Evolutionary conservation across 768 basidiomycete genomes (phyloP).

Genomic region (Pilatotrama ljubarskyi): DNA sequence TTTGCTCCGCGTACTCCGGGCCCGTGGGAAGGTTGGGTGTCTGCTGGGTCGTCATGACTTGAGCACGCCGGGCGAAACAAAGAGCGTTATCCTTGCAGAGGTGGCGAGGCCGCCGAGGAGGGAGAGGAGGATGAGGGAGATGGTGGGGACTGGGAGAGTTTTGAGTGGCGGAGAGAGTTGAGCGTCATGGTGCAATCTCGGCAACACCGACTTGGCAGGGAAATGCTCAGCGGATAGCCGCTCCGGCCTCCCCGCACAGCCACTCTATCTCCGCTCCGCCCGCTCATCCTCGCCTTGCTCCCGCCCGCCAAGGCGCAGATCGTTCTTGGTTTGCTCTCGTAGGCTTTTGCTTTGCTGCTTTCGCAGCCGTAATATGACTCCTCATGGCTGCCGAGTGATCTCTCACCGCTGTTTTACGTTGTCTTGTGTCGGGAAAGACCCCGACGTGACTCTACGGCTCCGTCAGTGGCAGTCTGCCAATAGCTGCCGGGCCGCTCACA

Average conservation of each 20-base stretch:
- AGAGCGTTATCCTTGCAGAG: neutral
- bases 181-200: conserved; percentile 11
- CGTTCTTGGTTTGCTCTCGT: neutral
- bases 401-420: too few relatives aligned
- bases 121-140: neutral
- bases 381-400: too few relatives aligned
- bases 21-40: conserved; percentile 10
- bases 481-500: too few relatives aligned
- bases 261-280: conserved; percentile 15
- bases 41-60: conserved; percentile 6
- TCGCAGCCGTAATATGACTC: too few relatives aligned
- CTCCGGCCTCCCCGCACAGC: conserved; percentile 8
- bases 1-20: conserved; percentile 21
- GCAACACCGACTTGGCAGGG: conserved; percentile 13
- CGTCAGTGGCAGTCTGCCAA: too few relatives aligned
- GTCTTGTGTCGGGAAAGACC: too few relatives aligned
- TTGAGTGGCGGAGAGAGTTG: neutral
- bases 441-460: too few relatives aligned
- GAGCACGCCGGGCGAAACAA: neutral
- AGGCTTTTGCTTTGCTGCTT: neutral
- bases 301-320: neutral
- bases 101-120: neutral
- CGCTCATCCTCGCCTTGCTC: neutral
- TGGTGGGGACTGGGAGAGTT: neutral
- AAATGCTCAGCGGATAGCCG: conserved; percentile 8